Evolutionary conservation across 306 rosid species (phyloP).

Genomic region (Heteromeles arbutifolia): DNA sequence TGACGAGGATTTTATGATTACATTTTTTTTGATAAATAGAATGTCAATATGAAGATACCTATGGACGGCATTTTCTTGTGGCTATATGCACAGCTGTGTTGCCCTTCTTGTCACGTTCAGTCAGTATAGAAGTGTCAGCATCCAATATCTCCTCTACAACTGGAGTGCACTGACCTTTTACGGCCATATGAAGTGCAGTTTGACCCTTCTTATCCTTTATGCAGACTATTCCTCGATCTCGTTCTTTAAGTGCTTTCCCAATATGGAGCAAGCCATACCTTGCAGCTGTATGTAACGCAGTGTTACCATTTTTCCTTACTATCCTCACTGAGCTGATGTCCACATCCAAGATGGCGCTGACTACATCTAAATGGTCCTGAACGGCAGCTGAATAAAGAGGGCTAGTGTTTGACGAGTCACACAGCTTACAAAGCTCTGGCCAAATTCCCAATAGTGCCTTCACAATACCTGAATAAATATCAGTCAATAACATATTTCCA

Average conservation of each 20-base stretch:
- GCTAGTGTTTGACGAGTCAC: slow-evolving; percentile 78
- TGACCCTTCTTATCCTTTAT: slow-evolving; percentile 92
- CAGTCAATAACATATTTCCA: not conserved
- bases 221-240: slow-evolving; percentile 58
- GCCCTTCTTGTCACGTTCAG: slow-evolving; percentile 88
- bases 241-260: slow-evolving; percentile 52
- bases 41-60: slow-evolving; percentile 34
- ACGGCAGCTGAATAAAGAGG: slow-evolving; percentile 83
- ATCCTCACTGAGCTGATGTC: slow-evolving; percentile 53
- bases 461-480: slow-evolving; percentile 58
- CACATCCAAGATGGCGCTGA: slow-evolving; percentile 72
- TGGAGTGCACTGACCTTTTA: slow-evolving; percentile 60
- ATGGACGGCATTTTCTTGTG: slow-evolving; percentile 80
- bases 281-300: slow-evolving; percentile 74
- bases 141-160: slow-evolving; percentile 70
- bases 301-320: slow-evolving; percentile 90
- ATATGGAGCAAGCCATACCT: slow-evolving; percentile 62
- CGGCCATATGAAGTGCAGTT: slow-evolving; percentile 97
- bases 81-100: slow-evolving; percentile 91
- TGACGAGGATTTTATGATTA: not conserved
- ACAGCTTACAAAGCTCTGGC: slow-evolving; percentile 70
- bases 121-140: slow-evolving; percentile 53
- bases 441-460: slow-evolving; percentile 54
- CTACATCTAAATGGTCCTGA: slow-evolving; percentile 73
- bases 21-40: not conserved